Percentiles rank a stretch among this genome's conserved stretches.
These are phyloP conservation scores for Dichotomocladium elegans DNA, from an alignment of 371 early-diverging fungal genomes.

Conservation along the genomic window DNA sequence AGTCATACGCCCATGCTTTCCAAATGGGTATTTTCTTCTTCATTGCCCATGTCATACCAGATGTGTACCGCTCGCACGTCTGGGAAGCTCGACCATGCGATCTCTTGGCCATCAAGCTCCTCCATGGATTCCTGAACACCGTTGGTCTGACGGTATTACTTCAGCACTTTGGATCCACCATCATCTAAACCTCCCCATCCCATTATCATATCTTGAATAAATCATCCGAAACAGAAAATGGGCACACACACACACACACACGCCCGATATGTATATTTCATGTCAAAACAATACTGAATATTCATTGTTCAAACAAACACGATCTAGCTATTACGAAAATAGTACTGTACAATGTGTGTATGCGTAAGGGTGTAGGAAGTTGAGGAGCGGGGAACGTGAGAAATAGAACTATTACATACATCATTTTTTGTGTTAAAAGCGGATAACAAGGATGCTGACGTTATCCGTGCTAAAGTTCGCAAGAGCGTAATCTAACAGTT, in stretches of 20 bases:
- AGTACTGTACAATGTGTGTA: too few relatives aligned
- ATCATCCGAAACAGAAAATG: conserved; percentile 2
- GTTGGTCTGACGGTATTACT: conserved; percentile 8
- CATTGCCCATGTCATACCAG: conserved; percentile 10
- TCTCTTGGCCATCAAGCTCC: conserved; percentile 3
- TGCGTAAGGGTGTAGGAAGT: too few relatives aligned
- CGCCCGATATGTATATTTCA: too few relatives aligned
- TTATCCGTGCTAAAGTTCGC: conserved; percentile 93
- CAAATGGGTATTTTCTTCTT: conserved; percentile 15
- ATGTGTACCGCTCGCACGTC: conserved; percentile 3
- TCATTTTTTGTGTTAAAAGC: too few relatives aligned
- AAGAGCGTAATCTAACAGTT: conserved; percentile 84
- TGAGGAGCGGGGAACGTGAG: too few relatives aligned
- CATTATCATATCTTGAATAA: not conserved
- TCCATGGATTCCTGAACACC: conserved; percentile 9
- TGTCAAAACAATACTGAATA: too few relatives aligned
- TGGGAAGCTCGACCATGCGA: conserved; percentile 9
- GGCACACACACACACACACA: too few relatives aligned
- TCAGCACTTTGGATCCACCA: conserved; percentile 13
- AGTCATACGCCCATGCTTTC: conserved; percentile 9
- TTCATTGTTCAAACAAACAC: too few relatives aligned
- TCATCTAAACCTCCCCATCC: conserved; percentile 1
- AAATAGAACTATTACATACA: too few relatives aligned
- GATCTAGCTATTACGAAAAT: too few relatives aligned
- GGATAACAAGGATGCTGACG: conserved; percentile 80